Percentiles rank a stretch among this genome's conserved stretches.
Evolutionary conservation across 108 stramenopile species (phyloP).

Genomic region (Seminavis robusta): DNA sequence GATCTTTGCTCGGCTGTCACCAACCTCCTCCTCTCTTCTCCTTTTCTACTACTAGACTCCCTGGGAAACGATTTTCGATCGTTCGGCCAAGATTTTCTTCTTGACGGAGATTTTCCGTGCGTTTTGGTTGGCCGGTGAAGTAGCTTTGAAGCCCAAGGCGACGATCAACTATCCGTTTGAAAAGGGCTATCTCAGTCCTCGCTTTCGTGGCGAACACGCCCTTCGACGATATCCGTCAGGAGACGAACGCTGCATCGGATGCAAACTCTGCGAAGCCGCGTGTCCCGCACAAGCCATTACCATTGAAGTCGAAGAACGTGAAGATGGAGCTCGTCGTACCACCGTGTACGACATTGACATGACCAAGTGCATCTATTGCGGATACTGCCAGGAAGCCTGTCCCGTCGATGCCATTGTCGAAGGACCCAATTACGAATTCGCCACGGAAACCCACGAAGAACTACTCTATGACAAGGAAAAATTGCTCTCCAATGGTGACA

Average conservation of each 20-base stretch:
- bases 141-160: conserved; percentile 83
- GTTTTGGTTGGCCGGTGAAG: conserved; percentile 77
- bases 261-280: conserved; percentile 99
- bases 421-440: conserved; percentile 99
- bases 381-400: conserved; percentile 98
- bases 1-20: no score
- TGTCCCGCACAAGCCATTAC: conserved; percentile 99
- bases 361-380: conserved; percentile 99
- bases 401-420: conserved; percentile 99
- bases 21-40: no score
- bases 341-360: conserved; percentile 99
- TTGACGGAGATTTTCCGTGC: conserved; percentile 88
- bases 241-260: conserved; percentile 99
- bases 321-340: conserved; percentile 94
- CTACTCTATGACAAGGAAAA: conserved; percentile 99
- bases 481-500: conserved; percentile 97
- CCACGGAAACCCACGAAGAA: conserved; percentile 98
- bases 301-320: conserved; percentile 94
- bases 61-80: conserved; percentile 80
- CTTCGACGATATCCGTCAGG: conserved; percentile 97
- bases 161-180: conserved; percentile 99
- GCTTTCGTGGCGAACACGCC: conserved; percentile 99
- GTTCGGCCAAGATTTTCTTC: conserved; percentile 87
- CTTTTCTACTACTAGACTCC: no score
- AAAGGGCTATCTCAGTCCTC: conserved; percentile 93